Percentiles rank a stretch among this genome's conserved stretches.
Conservation (phyloP, 805 yeast genomes). For the Hanseniaspora singularis region DNA sequence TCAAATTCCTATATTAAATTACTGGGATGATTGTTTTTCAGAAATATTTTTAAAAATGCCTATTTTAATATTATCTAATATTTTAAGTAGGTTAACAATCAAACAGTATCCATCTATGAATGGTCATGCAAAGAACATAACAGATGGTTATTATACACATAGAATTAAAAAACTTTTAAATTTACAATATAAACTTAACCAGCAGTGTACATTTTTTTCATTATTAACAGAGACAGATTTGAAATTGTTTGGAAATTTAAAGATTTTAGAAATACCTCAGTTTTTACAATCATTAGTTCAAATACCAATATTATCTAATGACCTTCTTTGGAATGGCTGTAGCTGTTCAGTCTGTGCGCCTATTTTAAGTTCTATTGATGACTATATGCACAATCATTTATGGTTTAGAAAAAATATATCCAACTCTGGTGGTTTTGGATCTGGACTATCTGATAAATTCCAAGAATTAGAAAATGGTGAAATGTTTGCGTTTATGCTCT, state of each 20-base stretch:
- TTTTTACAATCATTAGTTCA: constrained; percentile 10
- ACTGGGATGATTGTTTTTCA: constrained; percentile 8
- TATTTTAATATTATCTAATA: neutral
- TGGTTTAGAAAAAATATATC: constrained; percentile 13
- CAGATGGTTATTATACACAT: constrained; percentile 11
- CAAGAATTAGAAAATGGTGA: constrained; percentile 14
- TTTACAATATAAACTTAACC: neutral
- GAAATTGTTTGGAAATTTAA: neutral
- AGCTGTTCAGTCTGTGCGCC: constrained; percentile 5
- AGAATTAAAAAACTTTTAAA: constrained; percentile 3
- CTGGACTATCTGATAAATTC: constrained; percentile 7
- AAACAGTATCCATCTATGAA: constrained; percentile 9
- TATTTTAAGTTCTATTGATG: neutral
- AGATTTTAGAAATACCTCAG: constrained; percentile 6
- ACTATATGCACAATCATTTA: constrained; percentile 10
- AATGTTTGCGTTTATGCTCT: constrained; percentile 10
- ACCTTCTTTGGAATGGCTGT: constrained; percentile 13
- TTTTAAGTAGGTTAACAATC: neutral
- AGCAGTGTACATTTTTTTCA: neutral
- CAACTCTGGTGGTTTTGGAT: constrained; percentile 15
- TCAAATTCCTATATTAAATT: neutral
- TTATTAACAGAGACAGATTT: neutral
- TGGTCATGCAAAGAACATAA: constrained; percentile 12
- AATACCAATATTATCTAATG: constrained; percentile 12
- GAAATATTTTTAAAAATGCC: constrained; percentile 1